Base-by-base conservation (phyloP, 192 early-diverging fungal species). In the Backusella circina region DNA sequence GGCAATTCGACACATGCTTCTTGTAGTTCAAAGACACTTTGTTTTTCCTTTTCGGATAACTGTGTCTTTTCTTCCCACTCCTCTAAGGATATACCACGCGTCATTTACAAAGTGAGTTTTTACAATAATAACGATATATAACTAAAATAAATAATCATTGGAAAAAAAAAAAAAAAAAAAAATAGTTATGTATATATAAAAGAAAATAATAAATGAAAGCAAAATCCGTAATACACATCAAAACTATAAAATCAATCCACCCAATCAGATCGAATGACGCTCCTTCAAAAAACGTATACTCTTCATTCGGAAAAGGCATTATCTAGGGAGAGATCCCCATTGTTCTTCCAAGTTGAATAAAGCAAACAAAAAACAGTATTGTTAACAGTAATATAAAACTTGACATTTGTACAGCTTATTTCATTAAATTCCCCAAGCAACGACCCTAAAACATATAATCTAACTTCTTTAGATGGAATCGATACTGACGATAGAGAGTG, bases 381-480 rank as follows among this genome's bases (percentile, higher is more conserved):
- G n/a, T n/a, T n/a, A n/a, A n/a, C n/a, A n/a, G n/a, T n/a, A n/a
- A n/a, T n/a, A n/a, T n/a, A n/a, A n/a, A n/a, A n/a, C n/a, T n/a
- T n/a, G n/a, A n/a, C n/a, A n/a, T n/a, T n/a, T n/a, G n/a, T n/a
- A n/a, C n/a, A n/a, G n/a, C n/a, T n/a, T n/a, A n/a, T n/a, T n/a
- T n/a, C n/a, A n/a, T n/a, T n/a, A n/a, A n/a, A n/a, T n/a, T n/a
- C n/a, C n/a, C n/a, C n/a, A n/a, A n/a, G n/a, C n/a, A 37, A 37
- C 82, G 31, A 74, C 69, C 74, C 89, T 93, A 21, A 84, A 84
- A 18, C 71, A 85, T 89, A 83, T 96, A 96, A 50, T 87, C 86
- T 79, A 98, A 97, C 3, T 88, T 85, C 39, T 88, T 87, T 54
- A 94, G 90, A 13, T n/a, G n/a, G n/a, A n/a, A n/a, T n/a, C n/a